Percentiles rank a stretch among this genome's conserved stretches.
phyloP scores from a whole-genome alignment of 306 rosid species.

The Trichosanthes truncata region DNA sequence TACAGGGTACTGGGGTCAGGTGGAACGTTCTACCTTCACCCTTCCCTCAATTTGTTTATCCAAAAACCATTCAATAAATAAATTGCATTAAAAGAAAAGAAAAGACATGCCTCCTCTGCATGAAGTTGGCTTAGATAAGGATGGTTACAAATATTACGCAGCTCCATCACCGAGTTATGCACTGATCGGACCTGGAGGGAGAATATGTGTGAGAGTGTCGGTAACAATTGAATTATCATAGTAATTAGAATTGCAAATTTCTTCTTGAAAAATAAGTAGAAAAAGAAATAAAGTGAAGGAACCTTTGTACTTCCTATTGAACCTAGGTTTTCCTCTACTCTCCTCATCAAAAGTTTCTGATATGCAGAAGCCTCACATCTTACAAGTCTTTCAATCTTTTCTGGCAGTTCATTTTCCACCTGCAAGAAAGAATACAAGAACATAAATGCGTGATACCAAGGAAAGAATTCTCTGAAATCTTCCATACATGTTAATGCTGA shows the following conservation, averaged over 20 bases:
- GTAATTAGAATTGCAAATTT: background rate
- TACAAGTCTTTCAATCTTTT: constrained; percentile 91
- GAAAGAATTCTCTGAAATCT: background rate
- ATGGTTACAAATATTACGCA: constrained; percentile 97
- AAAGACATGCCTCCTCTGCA: constrained; percentile 72
- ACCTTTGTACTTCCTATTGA: constrained; percentile 80
- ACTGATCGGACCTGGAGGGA: constrained; percentile 73
- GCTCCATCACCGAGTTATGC: constrained; percentile 99
- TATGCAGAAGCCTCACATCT: constrained; percentile 99
- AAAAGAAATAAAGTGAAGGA: constrained; percentile 8
- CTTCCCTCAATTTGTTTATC: constrained; percentile 9
- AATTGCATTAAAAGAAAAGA: constrained; percentile 7
- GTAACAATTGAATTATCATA: background rate
- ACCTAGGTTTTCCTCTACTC: constrained; percentile 98
- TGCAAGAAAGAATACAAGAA: constrained; percentile 23
- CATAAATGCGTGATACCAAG: background rate
- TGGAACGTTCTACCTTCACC: constrained; percentile 8
- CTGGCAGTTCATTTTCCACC: constrained; percentile 96
- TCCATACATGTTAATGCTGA: background rate
- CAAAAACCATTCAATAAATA: background rate
- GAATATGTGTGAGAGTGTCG: background rate
- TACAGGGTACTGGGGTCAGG: background rate
- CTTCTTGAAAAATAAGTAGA: background rate
- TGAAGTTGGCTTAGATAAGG: constrained; percentile 98
- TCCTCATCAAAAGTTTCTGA: constrained; percentile 95